A percentile compares a stretch with the other conserved stretches of the same genome.
Conservation (phyloP, 768 basidiomycete genomes). For the Mycena galopus region DNA sequence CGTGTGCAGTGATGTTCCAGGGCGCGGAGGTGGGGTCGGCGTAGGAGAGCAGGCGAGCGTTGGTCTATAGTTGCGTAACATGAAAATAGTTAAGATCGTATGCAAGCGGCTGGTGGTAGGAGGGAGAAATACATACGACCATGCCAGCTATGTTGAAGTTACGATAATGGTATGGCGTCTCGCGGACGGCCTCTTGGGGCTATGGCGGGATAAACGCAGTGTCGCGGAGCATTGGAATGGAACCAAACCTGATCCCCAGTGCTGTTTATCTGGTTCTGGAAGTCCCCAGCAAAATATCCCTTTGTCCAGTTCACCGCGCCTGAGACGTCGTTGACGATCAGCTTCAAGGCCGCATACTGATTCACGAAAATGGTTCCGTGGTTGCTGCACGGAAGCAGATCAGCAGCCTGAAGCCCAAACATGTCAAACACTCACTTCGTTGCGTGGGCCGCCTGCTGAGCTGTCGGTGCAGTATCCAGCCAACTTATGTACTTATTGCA, state of each 20-base stretch:
- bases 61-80: slow-evolving; percentile 57
- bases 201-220: slow-evolving; percentile 34
- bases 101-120: too few relatives aligned
- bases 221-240: neutral
- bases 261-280: slow-evolving; percentile 63
- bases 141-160: slow-evolving; percentile 78
- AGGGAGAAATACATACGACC: slow-evolving; percentile 58
- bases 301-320: slow-evolving; percentile 64
- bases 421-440: slow-evolving; percentile 58
- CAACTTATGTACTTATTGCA: slow-evolving; percentile 64
- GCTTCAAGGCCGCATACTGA: slow-evolving; percentile 69
- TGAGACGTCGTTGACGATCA: slow-evolving; percentile 62
- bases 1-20: slow-evolving; percentile 63
- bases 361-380: slow-evolving; percentile 75
- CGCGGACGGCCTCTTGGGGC: slow-evolving; percentile 72
- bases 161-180: slow-evolving; percentile 76
- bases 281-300: slow-evolving; percentile 64
- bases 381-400: slow-evolving; percentile 57
- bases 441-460: slow-evolving; percentile 57
- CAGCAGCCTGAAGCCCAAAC: neutral
- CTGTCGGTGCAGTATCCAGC: slow-evolving; percentile 63
- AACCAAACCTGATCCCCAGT: slow-evolving; percentile 68
- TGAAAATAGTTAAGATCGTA: neutral
- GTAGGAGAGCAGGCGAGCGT: slow-evolving; percentile 66
- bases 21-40: slow-evolving; percentile 54